A percentile compares a stretch with the other conserved stretches of the same genome.
Conservation (phyloP, 257 asterid species). For the Nicotiana noctiflora region DNA sequence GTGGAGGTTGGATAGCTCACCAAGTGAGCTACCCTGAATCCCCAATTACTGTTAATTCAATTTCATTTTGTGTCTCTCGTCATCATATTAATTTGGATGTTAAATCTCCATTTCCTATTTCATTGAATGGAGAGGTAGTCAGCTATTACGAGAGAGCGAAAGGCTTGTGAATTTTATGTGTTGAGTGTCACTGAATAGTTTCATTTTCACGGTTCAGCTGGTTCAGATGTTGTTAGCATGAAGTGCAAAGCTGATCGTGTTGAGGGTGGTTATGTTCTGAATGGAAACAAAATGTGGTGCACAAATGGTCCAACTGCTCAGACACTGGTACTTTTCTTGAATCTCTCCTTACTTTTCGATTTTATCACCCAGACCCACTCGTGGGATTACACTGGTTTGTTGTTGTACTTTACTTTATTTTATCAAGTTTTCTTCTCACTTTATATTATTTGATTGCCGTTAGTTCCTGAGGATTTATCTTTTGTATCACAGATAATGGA, state of each 20-base stretch:
- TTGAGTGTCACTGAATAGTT: neutral
- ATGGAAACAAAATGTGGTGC: slow-evolving; percentile 99
- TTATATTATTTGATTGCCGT: neutral
- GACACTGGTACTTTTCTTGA: slow-evolving; percentile 56
- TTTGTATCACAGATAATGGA: neutral
- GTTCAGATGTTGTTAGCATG: slow-evolving; percentile 97
- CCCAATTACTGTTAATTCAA: slow-evolving; percentile 7
- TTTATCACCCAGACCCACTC: too few relatives aligned
- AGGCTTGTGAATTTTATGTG: neutral
- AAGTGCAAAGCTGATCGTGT: slow-evolving; percentile 89
- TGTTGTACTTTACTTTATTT: neutral
- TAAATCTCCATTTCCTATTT: neutral
- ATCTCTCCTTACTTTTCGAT: neutral
- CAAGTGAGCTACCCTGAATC: too few relatives aligned
- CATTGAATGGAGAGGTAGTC: neutral
- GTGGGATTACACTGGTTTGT: too few relatives aligned
- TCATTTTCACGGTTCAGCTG: slow-evolving; percentile 48
- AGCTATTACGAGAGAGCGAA: neutral
- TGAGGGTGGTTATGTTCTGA: slow-evolving; percentile 84
- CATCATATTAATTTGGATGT: neutral
- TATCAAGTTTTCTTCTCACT: neutral
- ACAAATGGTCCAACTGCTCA: slow-evolving; percentile 92
- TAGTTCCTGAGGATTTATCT: neutral
- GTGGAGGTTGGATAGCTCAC: too few relatives aligned
- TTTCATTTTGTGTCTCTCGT: neutral